phyloP scores from a whole-genome alignment of 495 filamentous ascomycete species.

The Geoglossum glabrum region DNA sequence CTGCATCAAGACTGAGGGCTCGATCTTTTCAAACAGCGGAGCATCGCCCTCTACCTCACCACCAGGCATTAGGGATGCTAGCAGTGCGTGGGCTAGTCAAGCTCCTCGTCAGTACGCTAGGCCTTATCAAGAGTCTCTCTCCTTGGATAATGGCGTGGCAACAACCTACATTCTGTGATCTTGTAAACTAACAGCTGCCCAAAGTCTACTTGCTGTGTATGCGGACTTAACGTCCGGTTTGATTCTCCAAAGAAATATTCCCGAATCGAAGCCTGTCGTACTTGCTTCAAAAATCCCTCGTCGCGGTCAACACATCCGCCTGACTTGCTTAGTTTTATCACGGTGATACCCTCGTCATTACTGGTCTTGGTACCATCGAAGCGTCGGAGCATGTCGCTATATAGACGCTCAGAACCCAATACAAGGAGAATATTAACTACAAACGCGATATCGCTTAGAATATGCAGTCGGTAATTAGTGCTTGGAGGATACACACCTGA shows the following conservation, averaged over 20 bases:
- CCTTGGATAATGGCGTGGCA: slow-evolving; percentile 1
- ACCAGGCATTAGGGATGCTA: slow-evolving; percentile 27
- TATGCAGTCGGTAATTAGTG: neutral
- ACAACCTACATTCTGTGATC: slow-evolving; percentile 27
- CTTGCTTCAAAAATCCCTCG: slow-evolving; percentile 45
- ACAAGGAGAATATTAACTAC: slow-evolving; percentile 61
- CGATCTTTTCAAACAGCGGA: slow-evolving; percentile 34
- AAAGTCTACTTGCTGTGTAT: slow-evolving; percentile 62
- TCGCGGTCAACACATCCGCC: slow-evolving; percentile 76
- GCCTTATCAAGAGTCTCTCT: slow-evolving; percentile 4
- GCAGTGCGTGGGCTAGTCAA: slow-evolving; percentile 15
- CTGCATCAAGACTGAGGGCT: slow-evolving; percentile 37
- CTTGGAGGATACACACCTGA: slow-evolving; percentile 28
- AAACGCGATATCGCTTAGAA: slow-evolving; percentile 1
- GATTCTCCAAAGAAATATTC: slow-evolving; percentile 85
- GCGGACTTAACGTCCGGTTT: slow-evolving; percentile 58
- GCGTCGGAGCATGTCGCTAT: slow-evolving; percentile 53
- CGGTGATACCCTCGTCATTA: slow-evolving; percentile 39
- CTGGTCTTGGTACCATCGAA: slow-evolving; percentile 45
- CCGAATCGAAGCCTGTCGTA: slow-evolving; percentile 53
- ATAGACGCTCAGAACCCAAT: slow-evolving; percentile 64
- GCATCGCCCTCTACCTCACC: slow-evolving; percentile 20
- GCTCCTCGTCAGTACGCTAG: neutral
- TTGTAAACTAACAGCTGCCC: slow-evolving; percentile 50
- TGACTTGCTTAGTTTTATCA: slow-evolving; percentile 67